Percentiles rank a stretch among this genome's conserved stretches.
Conservation (phyloP, 768 basidiomycete genomes). For the Lentinula detonsa region DNA sequence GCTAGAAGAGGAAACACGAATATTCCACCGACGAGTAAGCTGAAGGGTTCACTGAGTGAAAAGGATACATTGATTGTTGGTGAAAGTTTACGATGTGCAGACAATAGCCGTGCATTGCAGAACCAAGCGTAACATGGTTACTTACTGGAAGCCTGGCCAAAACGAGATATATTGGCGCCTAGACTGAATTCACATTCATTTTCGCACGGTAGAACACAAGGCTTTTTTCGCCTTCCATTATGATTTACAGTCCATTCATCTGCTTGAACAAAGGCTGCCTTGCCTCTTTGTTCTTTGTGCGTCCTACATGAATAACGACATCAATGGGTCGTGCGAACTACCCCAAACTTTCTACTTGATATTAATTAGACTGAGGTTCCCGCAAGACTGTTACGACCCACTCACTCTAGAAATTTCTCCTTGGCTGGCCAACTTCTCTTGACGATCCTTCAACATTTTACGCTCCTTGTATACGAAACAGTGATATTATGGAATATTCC, state of each 20-base stretch:
- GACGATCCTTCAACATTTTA: background rate
- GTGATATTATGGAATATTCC: conserved; percentile 7
- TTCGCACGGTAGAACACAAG: conserved; percentile 1
- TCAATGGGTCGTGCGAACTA: background rate
- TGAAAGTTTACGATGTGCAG: conserved; percentile 12
- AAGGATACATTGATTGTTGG: background rate
- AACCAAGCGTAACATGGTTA: background rate
- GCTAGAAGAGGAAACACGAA: conserved; percentile 76
- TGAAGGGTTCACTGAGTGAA: conserved; percentile 18
- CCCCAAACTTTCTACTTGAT: background rate
- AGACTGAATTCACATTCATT: background rate
- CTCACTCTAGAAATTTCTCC: background rate
- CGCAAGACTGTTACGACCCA: background rate
- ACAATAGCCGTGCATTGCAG: conserved; percentile 9
- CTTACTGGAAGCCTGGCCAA: background rate
- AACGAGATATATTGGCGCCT: background rate
- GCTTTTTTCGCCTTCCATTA: background rate
- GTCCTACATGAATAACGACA: background rate
- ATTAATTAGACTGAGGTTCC: background rate
- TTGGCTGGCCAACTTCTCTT: conserved; percentile 3
- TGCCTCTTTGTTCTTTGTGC: background rate
- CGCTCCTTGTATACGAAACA: background rate
- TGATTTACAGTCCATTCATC: background rate
- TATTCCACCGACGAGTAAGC: conserved; percentile 74
- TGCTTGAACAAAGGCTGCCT: background rate